These are phyloP conservation scores for Cytospora paraplurivora DNA, from an alignment of 2,329 filamentous ascomycete genomes.

Conservation along the genomic window DNA sequence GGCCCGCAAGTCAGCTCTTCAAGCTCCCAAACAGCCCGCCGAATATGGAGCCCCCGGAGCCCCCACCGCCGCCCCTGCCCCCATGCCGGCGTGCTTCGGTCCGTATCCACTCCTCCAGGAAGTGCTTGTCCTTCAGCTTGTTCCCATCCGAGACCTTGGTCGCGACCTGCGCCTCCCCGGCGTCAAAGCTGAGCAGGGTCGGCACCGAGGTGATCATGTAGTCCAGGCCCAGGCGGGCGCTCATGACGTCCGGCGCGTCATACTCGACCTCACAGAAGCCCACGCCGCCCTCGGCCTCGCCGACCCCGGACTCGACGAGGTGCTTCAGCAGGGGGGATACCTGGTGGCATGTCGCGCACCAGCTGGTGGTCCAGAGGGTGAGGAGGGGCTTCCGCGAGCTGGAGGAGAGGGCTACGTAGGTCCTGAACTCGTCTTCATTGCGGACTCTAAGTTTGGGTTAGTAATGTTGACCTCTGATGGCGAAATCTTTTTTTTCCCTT, in stretches of 20 bases:
- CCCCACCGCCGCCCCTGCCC: constrained; percentile 18
- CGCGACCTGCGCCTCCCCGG: constrained; percentile 52
- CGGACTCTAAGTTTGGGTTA: constrained; percentile 50
- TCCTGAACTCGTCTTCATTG: constrained; percentile 55
- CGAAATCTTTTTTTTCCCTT: background rate
- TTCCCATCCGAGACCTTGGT: constrained; percentile 54
- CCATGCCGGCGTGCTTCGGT: constrained; percentile 30
- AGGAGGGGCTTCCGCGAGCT: constrained; percentile 58
- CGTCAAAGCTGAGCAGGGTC: constrained; percentile 60
- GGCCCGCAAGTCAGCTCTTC: constrained; percentile 29
- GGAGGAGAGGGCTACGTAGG: constrained; percentile 57
- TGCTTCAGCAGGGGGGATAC: constrained; percentile 52
- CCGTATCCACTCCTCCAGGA: constrained; percentile 29
- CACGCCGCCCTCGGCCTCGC: constrained; percentile 59
- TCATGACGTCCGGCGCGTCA: constrained; percentile 60
- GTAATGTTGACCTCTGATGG: background rate
- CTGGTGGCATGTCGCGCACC: constrained; percentile 56
- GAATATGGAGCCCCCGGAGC: constrained; percentile 26
- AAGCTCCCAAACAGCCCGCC: constrained; percentile 38
- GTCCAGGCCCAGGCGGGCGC: constrained; percentile 48
- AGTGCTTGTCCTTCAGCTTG: constrained; percentile 39
- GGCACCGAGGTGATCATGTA: constrained; percentile 63
- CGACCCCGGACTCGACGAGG: constrained; percentile 53
- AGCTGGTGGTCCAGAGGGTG: constrained; percentile 62
- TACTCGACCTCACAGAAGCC: constrained; percentile 57